Evolutionary conservation across 768 basidiomycete species (phyloP).

Genomic region (Leccinum ochraceum): DNA sequence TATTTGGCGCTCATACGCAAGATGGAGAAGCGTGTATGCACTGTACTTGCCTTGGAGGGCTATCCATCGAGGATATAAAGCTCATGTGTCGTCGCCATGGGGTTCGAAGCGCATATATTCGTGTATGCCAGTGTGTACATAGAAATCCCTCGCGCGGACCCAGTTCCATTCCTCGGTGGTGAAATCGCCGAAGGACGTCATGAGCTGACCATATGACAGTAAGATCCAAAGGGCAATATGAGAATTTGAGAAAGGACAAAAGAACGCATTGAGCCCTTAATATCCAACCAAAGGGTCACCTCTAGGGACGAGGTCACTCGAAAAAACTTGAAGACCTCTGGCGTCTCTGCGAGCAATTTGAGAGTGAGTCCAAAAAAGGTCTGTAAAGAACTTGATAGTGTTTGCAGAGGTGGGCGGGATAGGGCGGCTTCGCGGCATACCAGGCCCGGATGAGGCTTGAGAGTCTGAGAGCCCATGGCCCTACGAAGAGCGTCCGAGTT

Average conservation of each 20-base stretch:
- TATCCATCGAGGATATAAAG: slow-evolving; percentile 54
- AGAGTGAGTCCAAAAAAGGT: slow-evolving; percentile 38
- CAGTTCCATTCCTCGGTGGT: slow-evolving; percentile 54
- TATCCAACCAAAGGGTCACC: slow-evolving; percentile 50
- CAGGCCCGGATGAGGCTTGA: slow-evolving; percentile 40
- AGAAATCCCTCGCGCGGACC: slow-evolving; percentile 37
- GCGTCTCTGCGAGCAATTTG: slow-evolving; percentile 48
- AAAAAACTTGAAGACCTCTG: slow-evolving; percentile 42
- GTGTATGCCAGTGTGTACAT: slow-evolving; percentile 16
- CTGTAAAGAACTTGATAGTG: slow-evolving; percentile 39
- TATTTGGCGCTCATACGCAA: too few species aligned
- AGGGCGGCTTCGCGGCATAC: slow-evolving; percentile 40
- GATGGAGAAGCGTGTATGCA: too few species aligned
- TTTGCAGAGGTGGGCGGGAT: slow-evolving; percentile 48
- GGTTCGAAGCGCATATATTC: slow-evolving; percentile 46
- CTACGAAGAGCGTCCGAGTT: slow-evolving; percentile 7
- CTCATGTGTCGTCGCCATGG: slow-evolving; percentile 43
- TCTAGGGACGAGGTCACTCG: slow-evolving; percentile 30
- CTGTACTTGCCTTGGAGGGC: slow-evolving; percentile 42
- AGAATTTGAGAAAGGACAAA: not conserved
- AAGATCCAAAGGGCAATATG: not conserved
- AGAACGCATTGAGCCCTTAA: slow-evolving; percentile 49
- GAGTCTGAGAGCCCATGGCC: slow-evolving; percentile 21
- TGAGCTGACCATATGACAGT: slow-evolving; percentile 31
- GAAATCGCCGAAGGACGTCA: slow-evolving; percentile 51